phyloP scores from a whole-genome alignment of 257 asterid genomes.

The Leonotis leonurus region DNA sequence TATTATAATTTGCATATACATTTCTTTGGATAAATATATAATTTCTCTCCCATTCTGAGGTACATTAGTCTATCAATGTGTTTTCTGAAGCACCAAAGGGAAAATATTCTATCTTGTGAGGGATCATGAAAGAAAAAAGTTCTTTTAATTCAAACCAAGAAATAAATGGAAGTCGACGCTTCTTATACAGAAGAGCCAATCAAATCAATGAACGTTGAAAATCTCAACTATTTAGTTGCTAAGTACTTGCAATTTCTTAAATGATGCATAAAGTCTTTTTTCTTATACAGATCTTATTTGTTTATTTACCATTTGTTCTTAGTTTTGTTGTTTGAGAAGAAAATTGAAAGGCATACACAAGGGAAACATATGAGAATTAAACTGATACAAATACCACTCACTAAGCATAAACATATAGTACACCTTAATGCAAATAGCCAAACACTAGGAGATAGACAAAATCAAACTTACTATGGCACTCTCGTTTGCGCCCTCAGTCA shows the following conservation, averaged over 20 bases:
- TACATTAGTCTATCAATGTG: not conserved
- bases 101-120: no score
- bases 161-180: not conserved
- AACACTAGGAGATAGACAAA: conserved; percentile 1
- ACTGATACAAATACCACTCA: not conserved
- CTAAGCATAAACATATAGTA: not conserved
- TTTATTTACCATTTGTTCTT: not conserved
- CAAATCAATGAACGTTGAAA: not conserved
- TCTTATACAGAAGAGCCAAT: not conserved
- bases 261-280: no score
- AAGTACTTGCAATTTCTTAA: no score
- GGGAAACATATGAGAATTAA: not conserved
- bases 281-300: not conserved
- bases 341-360: not conserved
- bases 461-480: conserved; percentile 52
- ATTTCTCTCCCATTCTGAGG: not conserved
- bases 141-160: conserved; percentile 4
- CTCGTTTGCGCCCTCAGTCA: conserved; percentile 66
- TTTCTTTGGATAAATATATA: no score
- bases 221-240: no score
- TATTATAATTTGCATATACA: not conserved
- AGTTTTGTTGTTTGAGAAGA: not conserved
- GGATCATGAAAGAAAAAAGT: not conserved
- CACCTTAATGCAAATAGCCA: not conserved
- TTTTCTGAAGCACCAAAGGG: not conserved